These are phyloP conservation scores for Beta vulgaris DNA, from an alignment of 148 eudicot species.

Conservation along the genomic window DNA sequence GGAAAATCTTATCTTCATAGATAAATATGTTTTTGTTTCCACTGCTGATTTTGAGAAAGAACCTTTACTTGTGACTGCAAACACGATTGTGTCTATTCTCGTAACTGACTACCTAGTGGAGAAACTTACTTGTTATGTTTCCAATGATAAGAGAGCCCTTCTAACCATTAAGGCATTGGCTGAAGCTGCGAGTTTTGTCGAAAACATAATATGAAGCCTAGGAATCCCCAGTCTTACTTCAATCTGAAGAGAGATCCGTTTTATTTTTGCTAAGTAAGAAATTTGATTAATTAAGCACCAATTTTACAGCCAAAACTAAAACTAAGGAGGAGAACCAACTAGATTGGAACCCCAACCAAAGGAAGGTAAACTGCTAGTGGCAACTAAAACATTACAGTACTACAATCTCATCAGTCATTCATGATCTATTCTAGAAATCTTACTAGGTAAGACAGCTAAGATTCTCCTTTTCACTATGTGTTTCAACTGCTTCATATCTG, in stretches of 20 bases:
- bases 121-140: constrained; percentile 1
- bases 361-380: no score
- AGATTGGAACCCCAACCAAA: no score
- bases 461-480: no score
- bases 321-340: no score
- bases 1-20: constrained; percentile 8
- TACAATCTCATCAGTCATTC: no score
- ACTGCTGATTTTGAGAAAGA: background rate
- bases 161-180: background rate
- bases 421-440: no score
- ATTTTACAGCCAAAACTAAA: no score
- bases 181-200: constrained; percentile 8
- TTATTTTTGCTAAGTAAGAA: no score
- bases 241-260: background rate
- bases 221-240: constrained; percentile 6
- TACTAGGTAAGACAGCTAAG: no score
- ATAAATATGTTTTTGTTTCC: background rate
- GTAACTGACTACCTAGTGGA: background rate
- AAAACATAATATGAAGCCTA: background rate
- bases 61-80: constrained; percentile 2
- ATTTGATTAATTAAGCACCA: no score
- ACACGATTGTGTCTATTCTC: background rate
- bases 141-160: background rate
- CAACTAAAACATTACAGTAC: no score
- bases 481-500: no score